phyloP scores from a whole-genome alignment of 1,139 yeast species.

The Scheffersomyces insectosa region DNA sequence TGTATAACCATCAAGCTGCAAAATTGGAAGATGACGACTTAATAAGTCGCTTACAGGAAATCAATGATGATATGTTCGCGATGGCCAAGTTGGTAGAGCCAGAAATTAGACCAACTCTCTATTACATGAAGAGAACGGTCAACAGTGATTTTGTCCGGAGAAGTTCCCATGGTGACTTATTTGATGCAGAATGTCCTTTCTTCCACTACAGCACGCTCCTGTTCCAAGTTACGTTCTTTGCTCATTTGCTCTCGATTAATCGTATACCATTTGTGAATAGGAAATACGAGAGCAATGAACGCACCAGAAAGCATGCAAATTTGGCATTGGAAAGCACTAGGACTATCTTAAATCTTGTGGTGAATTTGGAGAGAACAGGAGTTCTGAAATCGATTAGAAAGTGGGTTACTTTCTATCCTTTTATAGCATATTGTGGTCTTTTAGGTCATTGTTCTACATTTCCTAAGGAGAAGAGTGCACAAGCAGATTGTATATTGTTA shows the following conservation, averaged over 20 bases:
- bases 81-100: slow-evolving; percentile 16
- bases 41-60: slow-evolving; percentile 1
- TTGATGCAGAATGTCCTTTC: no score
- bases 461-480: slow-evolving; percentile 3
- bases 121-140: background rate
- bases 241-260: slow-evolving; percentile 12
- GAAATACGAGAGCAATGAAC: no score
- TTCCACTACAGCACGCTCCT: slow-evolving; percentile 2
- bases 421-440: slow-evolving; percentile 10
- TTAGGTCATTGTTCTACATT: slow-evolving; percentile 6
- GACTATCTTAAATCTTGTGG: slow-evolving; percentile 7
- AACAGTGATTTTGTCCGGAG: slow-evolving; percentile 5
- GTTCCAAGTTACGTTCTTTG: slow-evolving; percentile 9
- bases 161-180: no score
- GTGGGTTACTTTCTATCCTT: slow-evolving; percentile 34
- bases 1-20: slow-evolving; percentile 7
- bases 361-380: slow-evolving; percentile 7
- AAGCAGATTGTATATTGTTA: slow-evolving; percentile 13
- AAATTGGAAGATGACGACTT: no score
- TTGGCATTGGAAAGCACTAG: slow-evolving; percentile 11
- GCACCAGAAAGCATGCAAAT: slow-evolving; percentile 4
- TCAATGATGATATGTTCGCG: slow-evolving; percentile 14
- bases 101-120: slow-evolving; percentile 11
- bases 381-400: slow-evolving; percentile 25
- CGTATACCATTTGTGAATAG: slow-evolving; percentile 11